Base-by-base conservation (phyloP, 257 asterid species). In the Penstemon barbatus region DNA sequence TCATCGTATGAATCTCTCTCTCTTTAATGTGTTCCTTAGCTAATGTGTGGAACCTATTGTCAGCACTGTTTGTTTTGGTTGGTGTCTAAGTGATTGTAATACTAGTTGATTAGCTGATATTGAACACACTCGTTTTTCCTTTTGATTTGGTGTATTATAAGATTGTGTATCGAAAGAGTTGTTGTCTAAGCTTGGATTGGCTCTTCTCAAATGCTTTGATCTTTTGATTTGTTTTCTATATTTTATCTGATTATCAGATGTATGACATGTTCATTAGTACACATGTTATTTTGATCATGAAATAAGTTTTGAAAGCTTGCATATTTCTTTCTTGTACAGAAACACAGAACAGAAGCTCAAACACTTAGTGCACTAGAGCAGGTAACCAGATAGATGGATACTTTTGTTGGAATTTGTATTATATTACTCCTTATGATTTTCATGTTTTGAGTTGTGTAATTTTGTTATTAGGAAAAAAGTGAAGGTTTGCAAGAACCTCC, bases 271-370 rank as follows among this genome's bases (percentile, higher is more conserved):
- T 0, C 18, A 15, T 15, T 15, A 15, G 18, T 15, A 15, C 18
- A 15, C 18, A 15, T 15, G 18, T 2, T 25, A 25, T 25, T 25
- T 25, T 25, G 40, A 59, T 39, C 4, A 11, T 3, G 7, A 10
- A 15, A 37, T 4, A 18, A 3, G 42, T 49, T 4, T 9, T 49
- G 11, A 49, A 49, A 5, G 54, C 11, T 10, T 49, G 3, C 0
- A 11, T 1, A 9, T 49, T 49, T 44, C 68, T 70, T 61, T 61
- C 18, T 39, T 83, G 68, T 77, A 68, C 90, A 93, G 99, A 90
- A 88, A 75, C 88, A 79, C 77, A 82, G 90, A 69, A 73, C 79
- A 41, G 95, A 90, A 66, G 83, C 83, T 66, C 95, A 83, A 44
- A 66, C 77, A 38, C 82, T 86, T 49, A 74, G 69, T 72, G 86